Evolutionary conservation across 2,329 filamentous ascomycete species (phyloP).

Genomic region (Fusarium albosuccineum): DNA sequence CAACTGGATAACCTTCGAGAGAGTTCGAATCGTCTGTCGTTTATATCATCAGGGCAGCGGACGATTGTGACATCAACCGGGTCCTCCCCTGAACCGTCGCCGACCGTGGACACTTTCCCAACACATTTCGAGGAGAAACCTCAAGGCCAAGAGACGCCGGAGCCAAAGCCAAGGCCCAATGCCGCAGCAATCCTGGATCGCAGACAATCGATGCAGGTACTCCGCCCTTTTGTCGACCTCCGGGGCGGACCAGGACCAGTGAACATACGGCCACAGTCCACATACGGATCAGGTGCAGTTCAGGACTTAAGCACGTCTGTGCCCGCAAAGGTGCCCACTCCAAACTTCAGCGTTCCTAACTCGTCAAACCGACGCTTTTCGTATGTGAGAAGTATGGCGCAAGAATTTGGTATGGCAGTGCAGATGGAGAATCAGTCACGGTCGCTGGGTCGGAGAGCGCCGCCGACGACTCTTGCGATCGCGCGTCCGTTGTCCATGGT

Average conservation of each 20-base stretch:
- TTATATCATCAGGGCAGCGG: slow-evolving; percentile 71
- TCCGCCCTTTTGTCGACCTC: slow-evolving; percentile 59
- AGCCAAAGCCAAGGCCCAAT: slow-evolving; percentile 63
- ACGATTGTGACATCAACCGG: slow-evolving; percentile 70
- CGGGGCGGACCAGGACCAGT: slow-evolving; percentile 48
- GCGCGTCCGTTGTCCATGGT: slow-evolving; percentile 68
- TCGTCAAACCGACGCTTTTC: slow-evolving; percentile 61
- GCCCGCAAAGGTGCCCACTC: slow-evolving; percentile 47
- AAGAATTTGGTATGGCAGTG: slow-evolving; percentile 31
- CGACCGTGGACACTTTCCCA: slow-evolving; percentile 64
- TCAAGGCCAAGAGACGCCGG: slow-evolving; percentile 44
- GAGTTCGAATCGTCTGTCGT: slow-evolving; percentile 69
- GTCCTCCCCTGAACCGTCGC: slow-evolving; percentile 67
- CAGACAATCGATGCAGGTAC: slow-evolving; percentile 64
- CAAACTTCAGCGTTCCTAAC: slow-evolving; percentile 68
- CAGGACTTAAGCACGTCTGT: slow-evolving; percentile 19
- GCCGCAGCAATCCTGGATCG: slow-evolving; percentile 64
- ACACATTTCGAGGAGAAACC: slow-evolving; percentile 36
- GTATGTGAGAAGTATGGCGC: slow-evolving; percentile 48
- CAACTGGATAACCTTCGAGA: slow-evolving; percentile 70
- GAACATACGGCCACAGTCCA: slow-evolving; percentile 40
- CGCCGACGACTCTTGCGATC: slow-evolving; percentile 62
- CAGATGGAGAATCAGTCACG: slow-evolving; percentile 33
- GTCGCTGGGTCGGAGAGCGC: slow-evolving; percentile 38
- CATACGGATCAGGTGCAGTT: slow-evolving; percentile 27